phyloP scores from a whole-genome alignment of 495 filamentous ascomycete genomes.

The Penicillium parvum region DNA sequence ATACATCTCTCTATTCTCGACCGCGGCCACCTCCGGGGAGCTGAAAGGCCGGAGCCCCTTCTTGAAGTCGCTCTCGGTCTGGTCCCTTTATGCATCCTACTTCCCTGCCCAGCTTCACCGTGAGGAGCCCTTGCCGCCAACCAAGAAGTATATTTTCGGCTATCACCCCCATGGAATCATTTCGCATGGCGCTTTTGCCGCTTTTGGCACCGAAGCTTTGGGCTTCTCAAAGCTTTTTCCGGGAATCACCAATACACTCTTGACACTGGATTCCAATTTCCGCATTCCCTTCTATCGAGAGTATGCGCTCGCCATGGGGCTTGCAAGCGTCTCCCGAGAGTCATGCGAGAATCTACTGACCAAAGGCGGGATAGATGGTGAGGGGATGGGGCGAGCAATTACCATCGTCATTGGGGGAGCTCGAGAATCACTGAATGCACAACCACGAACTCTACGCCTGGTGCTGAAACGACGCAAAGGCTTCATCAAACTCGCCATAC shows the following conservation, averaged over 20 bases:
- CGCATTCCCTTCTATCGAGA: slow-evolving; percentile 90
- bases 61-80: slow-evolving; percentile 68
- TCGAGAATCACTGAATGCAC: slow-evolving; percentile 81
- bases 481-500: slow-evolving; percentile 88
- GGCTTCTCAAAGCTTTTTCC: slow-evolving; percentile 89
- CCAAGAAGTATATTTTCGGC: slow-evolving; percentile 94
- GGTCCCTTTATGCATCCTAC: slow-evolving; percentile 88
- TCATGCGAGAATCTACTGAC: slow-evolving; percentile 83
- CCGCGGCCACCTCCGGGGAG: slow-evolving; percentile 65
- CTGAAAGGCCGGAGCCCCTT: slow-evolving; percentile 68
- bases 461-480: slow-evolving; percentile 81
- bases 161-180: slow-evolving; percentile 98
- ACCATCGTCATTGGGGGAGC: slow-evolving; percentile 95
- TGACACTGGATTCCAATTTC: slow-evolving; percentile 91
- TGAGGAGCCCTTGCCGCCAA: slow-evolving; percentile 66
- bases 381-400: slow-evolving; percentile 94
- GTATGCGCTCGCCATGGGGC: slow-evolving; percentile 78
- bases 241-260: slow-evolving; percentile 86
- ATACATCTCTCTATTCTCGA: slow-evolving; percentile 73
- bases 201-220: slow-evolving; percentile 86
- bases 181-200: slow-evolving; percentile 87
- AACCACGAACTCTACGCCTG: slow-evolving; percentile 67
- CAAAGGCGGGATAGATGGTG: slow-evolving; percentile 67
- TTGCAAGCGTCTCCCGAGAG: slow-evolving; percentile 85
- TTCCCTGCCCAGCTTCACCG: slow-evolving; percentile 87